Evolutionary conservation across 192 early-diverging fungal species (phyloP).

Genomic region (Backusella psychrophila): DNA sequence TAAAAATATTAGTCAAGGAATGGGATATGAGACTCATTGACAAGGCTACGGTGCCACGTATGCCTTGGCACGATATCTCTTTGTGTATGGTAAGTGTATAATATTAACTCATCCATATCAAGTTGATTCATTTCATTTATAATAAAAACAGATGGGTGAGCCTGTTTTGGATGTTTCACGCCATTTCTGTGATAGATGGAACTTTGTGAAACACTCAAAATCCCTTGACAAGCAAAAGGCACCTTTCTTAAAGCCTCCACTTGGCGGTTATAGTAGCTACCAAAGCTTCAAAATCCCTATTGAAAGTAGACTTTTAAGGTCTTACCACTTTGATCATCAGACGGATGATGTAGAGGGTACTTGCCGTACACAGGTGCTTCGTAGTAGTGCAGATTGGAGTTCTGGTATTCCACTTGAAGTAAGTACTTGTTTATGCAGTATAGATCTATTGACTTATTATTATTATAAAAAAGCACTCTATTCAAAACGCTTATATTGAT

Average conservation of each 20-base stretch:
- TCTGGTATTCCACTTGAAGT: slow-evolving; percentile 62
- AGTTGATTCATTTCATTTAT: neutral
- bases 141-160: slow-evolving; percentile 46
- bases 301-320: slow-evolving; percentile 46
- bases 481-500: slow-evolving; percentile 77
- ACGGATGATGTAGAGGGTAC: slow-evolving; percentile 54
- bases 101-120: neutral
- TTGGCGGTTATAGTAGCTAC: slow-evolving; percentile 18
- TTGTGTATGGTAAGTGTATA: slow-evolving; percentile 53
- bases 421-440: neutral
- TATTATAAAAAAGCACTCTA: slow-evolving; percentile 49
- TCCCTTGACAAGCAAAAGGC: slow-evolving; percentile 54
- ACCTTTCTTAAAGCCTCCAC: slow-evolving; percentile 61
- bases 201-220: slow-evolving; percentile 76
- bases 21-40: slow-evolving; percentile 46
- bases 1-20: slow-evolving; percentile 37
- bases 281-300: slow-evolving; percentile 41
- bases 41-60: slow-evolving; percentile 49
- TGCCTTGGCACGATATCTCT: slow-evolving; percentile 89
- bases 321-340: slow-evolving; percentile 42
- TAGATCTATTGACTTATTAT: neutral
- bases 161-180: slow-evolving; percentile 78
- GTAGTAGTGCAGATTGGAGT: slow-evolving; percentile 69
- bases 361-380: slow-evolving; percentile 61
- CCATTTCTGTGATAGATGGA: slow-evolving; percentile 87